Evolutionary conservation across 164 flowering plant species (phyloP).

Genomic region (Chimonanthus praecox): DNA sequence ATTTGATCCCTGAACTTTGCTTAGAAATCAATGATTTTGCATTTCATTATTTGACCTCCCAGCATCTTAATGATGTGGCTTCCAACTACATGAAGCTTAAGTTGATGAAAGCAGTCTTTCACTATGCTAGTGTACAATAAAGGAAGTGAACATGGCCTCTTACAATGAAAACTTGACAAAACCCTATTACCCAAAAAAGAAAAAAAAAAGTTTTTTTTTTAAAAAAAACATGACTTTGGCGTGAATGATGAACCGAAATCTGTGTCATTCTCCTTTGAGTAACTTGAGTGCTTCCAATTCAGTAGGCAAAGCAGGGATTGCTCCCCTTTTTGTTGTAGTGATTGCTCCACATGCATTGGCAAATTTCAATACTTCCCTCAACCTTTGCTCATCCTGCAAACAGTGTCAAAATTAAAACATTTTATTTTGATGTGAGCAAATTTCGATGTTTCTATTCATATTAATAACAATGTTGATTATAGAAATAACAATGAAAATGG

Average conservation of each 20-base stretch:
- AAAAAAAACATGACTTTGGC: background rate
- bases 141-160: background rate
- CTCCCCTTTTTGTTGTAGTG: slow-evolving; percentile 90
- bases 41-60: too few species aligned
- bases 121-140: background rate
- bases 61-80: background rate
- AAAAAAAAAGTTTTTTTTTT: too few species aligned
- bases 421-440: background rate
- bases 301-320: slow-evolving; percentile 89
- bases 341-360: slow-evolving; percentile 95
- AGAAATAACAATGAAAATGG: background rate
- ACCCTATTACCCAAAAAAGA: background rate
- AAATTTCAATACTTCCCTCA: slow-evolving; percentile 55
- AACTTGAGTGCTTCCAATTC: slow-evolving; percentile 49
- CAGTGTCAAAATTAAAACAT: background rate
- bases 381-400: slow-evolving; percentile 58
- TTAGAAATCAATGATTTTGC: too few species aligned
- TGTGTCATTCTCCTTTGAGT: slow-evolving; percentile 23
- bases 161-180: background rate
- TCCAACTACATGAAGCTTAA: background rate
- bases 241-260: background rate
- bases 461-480: background rate
- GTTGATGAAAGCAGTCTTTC: background rate
- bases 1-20: too few species aligned
- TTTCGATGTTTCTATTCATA: too few species aligned